Conservation (phyloP, 495 filamentous ascomycete genomes). For the Thermothielavioides terrestris region DNA sequence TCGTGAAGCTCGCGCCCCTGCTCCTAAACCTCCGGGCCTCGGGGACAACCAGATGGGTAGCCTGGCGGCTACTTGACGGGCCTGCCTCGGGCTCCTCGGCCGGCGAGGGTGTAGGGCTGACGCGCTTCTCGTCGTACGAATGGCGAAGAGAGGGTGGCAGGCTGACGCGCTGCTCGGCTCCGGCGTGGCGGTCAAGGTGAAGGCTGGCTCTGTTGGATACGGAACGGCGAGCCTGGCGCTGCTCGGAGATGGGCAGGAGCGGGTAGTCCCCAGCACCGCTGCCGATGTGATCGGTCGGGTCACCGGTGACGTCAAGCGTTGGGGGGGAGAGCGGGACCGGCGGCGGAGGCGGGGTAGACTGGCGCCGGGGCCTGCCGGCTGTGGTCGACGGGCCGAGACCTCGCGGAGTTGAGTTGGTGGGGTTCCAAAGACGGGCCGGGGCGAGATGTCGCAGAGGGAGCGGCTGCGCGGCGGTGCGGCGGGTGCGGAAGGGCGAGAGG, state of each 20-base stretch:
- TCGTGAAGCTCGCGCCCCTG: slow-evolving; percentile 27
- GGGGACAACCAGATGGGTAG: slow-evolving; percentile 28
- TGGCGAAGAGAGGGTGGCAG: slow-evolving; percentile 51
- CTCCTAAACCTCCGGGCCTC: slow-evolving; percentile 16
- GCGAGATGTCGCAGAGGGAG: slow-evolving; percentile 29
- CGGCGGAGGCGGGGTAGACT: slow-evolving; percentile 40
- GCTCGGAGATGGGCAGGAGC: slow-evolving; percentile 60
- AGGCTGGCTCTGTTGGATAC: slow-evolving; percentile 50
- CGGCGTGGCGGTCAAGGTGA: slow-evolving; percentile 57
- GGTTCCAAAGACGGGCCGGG: slow-evolving; percentile 53
- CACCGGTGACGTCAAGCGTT: slow-evolving; percentile 26
- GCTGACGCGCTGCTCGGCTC: slow-evolving; percentile 56
- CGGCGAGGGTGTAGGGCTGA: slow-evolving; percentile 25
- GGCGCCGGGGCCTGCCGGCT: slow-evolving; percentile 26
- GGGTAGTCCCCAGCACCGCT: slow-evolving; percentile 54
- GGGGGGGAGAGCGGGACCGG: slow-evolving; percentile 40
- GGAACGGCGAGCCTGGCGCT: slow-evolving; percentile 48
- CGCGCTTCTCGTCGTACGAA: slow-evolving; percentile 42
- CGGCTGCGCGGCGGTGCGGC: slow-evolving; percentile 22
- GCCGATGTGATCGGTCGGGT: slow-evolving; percentile 24
- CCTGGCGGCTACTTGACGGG: slow-evolving; percentile 16
- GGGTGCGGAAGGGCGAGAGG: slow-evolving; percentile 40
- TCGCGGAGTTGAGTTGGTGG: slow-evolving; percentile 54
- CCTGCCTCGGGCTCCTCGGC: slow-evolving; percentile 23
- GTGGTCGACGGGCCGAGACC: slow-evolving; percentile 22